Percentiles rank a stretch among this genome's conserved stretches.
Evolutionary conservation across 768 basidiomycete species (phyloP).

Genomic region (Leccinum rimulosum): DNA sequence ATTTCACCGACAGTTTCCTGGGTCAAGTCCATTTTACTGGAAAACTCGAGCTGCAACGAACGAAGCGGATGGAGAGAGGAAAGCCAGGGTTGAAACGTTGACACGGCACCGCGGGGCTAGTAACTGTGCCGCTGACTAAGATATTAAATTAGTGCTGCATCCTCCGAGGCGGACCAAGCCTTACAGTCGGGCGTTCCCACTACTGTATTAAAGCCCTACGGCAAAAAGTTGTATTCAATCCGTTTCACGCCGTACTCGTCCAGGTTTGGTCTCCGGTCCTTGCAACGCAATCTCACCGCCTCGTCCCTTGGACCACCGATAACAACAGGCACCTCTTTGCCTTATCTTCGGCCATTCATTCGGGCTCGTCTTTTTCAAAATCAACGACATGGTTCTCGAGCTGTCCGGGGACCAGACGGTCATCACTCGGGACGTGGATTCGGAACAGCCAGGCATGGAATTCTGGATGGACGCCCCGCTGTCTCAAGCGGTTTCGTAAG

Average conservation of each 20-base stretch:
- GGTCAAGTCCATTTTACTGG: background rate
- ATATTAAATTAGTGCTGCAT: no score
- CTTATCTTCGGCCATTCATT: background rate
- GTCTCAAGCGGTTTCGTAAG: slow-evolving; percentile 24
- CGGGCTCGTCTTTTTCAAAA: background rate
- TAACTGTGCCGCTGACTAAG: no score
- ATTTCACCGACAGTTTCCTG: background rate
- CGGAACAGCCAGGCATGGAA: slow-evolving; percentile 36
- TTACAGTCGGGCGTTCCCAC: no score
- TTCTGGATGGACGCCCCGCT: slow-evolving; percentile 25
- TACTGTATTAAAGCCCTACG: no score
- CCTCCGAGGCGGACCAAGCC: no score
- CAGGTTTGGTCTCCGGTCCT: no score
- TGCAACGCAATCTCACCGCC: no score
- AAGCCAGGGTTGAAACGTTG: background rate
- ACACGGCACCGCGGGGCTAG: no score
- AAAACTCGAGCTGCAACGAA: background rate
- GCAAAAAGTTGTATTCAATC: no score
- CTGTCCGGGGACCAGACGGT: slow-evolving; percentile 3
- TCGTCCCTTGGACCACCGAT: no score
- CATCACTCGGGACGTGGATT: slow-evolving; percentile 24
- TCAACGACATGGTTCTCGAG: slow-evolving; percentile 9
- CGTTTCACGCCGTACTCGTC: no score
- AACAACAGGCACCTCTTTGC: no score
- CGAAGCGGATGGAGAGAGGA: background rate